phyloP scores from a whole-genome alignment of 495 filamentous ascomycete genomes.

The Wilcoxina mikolae region DNA sequence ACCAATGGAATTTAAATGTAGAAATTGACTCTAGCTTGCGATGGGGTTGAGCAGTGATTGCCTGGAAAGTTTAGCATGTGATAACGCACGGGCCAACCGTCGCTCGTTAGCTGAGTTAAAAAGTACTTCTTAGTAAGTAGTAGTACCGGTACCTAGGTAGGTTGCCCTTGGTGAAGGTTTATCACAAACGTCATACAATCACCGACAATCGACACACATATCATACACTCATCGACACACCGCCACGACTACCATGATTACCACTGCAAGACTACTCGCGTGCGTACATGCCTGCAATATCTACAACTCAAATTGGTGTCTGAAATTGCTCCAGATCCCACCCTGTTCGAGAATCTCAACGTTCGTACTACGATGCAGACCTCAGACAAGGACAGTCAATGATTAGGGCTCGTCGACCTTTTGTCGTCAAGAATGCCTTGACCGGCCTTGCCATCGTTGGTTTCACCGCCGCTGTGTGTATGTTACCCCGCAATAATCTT shows the following conservation, averaged over 20 bases:
- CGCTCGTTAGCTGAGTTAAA: too few species aligned
- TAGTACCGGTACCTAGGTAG: too few species aligned
- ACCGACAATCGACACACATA: neutral
- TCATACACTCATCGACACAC: neutral
- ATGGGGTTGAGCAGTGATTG: too few species aligned
- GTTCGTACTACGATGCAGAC: slow-evolving; percentile 74
- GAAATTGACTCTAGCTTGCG: too few species aligned
- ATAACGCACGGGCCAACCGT: too few species aligned
- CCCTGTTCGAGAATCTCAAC: slow-evolving; percentile 30
- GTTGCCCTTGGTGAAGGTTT: too few species aligned
- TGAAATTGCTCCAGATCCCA: neutral
- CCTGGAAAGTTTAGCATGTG: too few species aligned
- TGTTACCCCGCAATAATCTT: slow-evolving; percentile 28
- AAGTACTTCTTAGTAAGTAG: too few species aligned
- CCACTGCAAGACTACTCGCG: slow-evolving; percentile 19
- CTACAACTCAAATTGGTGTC: neutral
- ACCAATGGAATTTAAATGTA: too few species aligned
- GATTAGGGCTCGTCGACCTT: slow-evolving; percentile 78
- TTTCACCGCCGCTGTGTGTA: slow-evolving; percentile 70
- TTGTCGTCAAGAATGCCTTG: slow-evolving; percentile 72
- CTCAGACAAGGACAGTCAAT: slow-evolving; percentile 69
- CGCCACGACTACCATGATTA: slow-evolving; percentile 8
- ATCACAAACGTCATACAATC: neutral
- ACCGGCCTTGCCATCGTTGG: slow-evolving; percentile 55
- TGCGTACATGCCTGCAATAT: neutral